Percentiles rank a stretch among this genome's conserved stretches.
phyloP scores from a whole-genome alignment of 495 filamentous ascomycete species.

The Aspergillus haitiensis region DNA sequence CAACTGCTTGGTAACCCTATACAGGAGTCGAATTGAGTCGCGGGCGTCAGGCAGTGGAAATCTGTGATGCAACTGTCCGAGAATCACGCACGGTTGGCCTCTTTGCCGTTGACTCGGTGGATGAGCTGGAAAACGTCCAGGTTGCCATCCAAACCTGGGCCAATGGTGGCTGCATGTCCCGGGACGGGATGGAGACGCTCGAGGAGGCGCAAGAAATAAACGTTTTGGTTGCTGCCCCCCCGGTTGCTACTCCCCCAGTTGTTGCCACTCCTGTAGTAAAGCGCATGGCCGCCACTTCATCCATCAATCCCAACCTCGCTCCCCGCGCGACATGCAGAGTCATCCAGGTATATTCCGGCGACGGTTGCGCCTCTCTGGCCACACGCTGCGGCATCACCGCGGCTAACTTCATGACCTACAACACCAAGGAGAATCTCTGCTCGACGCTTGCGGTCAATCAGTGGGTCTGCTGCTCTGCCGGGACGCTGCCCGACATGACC shows the following conservation, averaged over 20 bases:
- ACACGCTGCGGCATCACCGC: not conserved
- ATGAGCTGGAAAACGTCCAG: not conserved
- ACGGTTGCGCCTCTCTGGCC: not conserved
- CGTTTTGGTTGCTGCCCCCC: not conserved
- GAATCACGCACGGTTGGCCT: not conserved
- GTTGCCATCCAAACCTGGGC: not conserved
- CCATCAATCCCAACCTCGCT: not conserved
- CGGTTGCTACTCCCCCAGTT: not conserved
- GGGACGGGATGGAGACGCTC: not conserved
- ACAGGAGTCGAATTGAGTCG: not conserved
- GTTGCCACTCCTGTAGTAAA: not conserved
- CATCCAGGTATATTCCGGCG: not conserved
- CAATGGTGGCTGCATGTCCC: not conserved
- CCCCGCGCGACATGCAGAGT: not conserved
- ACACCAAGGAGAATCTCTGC: not conserved
- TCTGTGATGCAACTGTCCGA: not conserved
- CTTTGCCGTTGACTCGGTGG: not conserved
- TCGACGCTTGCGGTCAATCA: not conserved
- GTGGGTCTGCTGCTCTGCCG: conserved; percentile 8
- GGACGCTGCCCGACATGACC: not conserved
- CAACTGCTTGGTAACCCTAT: not conserved
- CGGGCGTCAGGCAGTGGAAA: not conserved
- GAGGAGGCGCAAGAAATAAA: not conserved
- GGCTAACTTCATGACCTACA: not conserved
- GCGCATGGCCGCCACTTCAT: not conserved